A percentile compares a stretch with the other conserved stretches of the same genome.
Evolutionary conservation across 495 filamentous ascomycete species (phyloP).

Genomic region (Penicillium subrubescens): DNA sequence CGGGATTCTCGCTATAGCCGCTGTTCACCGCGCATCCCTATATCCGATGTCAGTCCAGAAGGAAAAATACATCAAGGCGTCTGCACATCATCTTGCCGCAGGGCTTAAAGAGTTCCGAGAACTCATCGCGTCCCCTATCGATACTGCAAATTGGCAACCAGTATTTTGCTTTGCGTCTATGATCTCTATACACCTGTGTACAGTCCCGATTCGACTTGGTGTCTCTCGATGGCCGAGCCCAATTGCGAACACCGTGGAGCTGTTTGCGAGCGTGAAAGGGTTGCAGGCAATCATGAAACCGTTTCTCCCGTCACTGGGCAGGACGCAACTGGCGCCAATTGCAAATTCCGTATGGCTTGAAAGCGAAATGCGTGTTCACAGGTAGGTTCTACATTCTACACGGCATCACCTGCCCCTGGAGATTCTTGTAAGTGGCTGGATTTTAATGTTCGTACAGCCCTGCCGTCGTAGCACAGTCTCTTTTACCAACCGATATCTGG

Average conservation of each 20-base stretch:
- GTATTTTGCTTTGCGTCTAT: constrained; percentile 45
- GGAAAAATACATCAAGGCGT: constrained; percentile 31
- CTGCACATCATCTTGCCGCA: constrained; percentile 30
- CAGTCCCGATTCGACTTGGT: constrained; percentile 28
- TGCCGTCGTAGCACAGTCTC: constrained; percentile 14
- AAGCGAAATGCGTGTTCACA: constrained; percentile 19
- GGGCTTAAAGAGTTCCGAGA: constrained; percentile 26
- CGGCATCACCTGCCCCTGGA: neutral
- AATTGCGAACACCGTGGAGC: constrained; percentile 22
- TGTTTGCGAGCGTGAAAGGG: constrained; percentile 24
- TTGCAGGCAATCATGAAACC: constrained; percentile 27
- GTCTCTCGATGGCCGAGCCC: constrained; percentile 23
- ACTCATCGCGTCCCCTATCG: constrained; percentile 29
- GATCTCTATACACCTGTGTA: constrained; percentile 40
- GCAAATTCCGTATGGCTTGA: constrained; percentile 23
- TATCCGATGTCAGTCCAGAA: constrained; percentile 7
- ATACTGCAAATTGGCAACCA: constrained; percentile 37
- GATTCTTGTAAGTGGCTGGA: neutral
- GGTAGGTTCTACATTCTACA: neutral
- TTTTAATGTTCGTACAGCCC: constrained; percentile 7
- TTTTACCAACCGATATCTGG: constrained; percentile 24
- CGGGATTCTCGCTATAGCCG: constrained; percentile 42
- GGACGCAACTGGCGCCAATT: constrained; percentile 22
- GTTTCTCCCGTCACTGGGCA: constrained; percentile 19
- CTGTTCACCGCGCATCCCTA: constrained; percentile 37